Evolutionary conservation across 2,329 filamentous ascomycete species (phyloP), one percentile per base, ranked within the genome.

Genomic region (Annulohypoxylon truncatum): DNA sequence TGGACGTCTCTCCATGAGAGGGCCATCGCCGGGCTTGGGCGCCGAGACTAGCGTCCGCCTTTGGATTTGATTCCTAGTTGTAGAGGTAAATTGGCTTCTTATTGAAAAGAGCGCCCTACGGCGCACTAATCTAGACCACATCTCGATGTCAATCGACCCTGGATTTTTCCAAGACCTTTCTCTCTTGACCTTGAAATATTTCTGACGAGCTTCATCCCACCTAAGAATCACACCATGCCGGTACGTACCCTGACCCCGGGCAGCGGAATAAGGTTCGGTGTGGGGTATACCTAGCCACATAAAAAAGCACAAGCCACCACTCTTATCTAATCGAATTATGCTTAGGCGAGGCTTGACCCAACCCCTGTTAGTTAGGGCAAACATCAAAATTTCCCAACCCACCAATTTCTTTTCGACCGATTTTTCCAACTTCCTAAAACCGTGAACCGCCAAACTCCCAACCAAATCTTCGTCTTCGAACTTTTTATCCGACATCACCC

Each of bases 1-100:
- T 35, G 87, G 80, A 66, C 88, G 82, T 71, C 90, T 83, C 74
- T 88, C 84, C 85, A 91, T 87, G 71, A 92, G 78, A 56, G 89
- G 89, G 24, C 87, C 88, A 75, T 88, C 85, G 66, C 87, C 87
- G 12, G 81, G 80, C 72, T 83, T 86, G 3, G 88, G 88, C 22
- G 88, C 84, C 9, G 85, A 80, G 57, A 87, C 82, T 60, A 86
- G 76, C 69, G 83, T 82, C 69, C 85, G 79, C 70, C 84, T 62
- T 61, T 73, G 71, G 61, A 71, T 52, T 50, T 65, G 52, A 46
- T 22, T 72, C 56, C 44, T 61, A 8, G 59, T 60, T 8, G 68
- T 26, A 8, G 57, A 38, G 0, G 69, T 51, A n/a, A 35, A 59
- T 47, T 60, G 64, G 28, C 65, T 76, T 44, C 71, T 72, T 51